Evolutionary conservation across 331 rosid genomes (phyloP).

Genomic region (Cydonia oblonga): DNA sequence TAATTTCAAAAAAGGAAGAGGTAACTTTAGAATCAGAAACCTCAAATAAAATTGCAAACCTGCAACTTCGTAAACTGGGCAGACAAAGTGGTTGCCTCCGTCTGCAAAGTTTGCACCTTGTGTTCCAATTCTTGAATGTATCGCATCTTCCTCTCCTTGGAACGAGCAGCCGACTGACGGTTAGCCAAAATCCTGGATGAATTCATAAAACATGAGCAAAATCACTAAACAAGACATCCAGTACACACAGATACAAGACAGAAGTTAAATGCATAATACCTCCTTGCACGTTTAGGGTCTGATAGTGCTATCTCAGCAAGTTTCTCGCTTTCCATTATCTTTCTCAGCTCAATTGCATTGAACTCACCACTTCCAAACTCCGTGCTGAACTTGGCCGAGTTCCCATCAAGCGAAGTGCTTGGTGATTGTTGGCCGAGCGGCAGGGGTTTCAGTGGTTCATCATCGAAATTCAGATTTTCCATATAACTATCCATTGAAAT

Average conservation of each 20-base stretch:
- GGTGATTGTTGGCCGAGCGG: slow-evolving; percentile 51
- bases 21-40: neutral
- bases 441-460: slow-evolving; percentile 38
- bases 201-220: neutral
- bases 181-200: slow-evolving; percentile 73
- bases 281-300: slow-evolving; percentile 85
- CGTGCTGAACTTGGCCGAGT: slow-evolving; percentile 22
- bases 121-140: slow-evolving; percentile 80
- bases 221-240: neutral
- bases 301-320: slow-evolving; percentile 67
- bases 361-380: slow-evolving; percentile 62
- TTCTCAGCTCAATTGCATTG: slow-evolving; percentile 51
- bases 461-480: slow-evolving; percentile 43
- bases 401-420: slow-evolving; percentile 37
- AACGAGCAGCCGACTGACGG: slow-evolving; percentile 93
- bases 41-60: slow-evolving; percentile 28
- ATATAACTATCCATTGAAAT: slow-evolving; percentile 70
- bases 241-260: neutral
- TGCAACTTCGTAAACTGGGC: slow-evolving; percentile 63
- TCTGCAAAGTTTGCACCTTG: slow-evolving; percentile 81
- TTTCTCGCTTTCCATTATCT: slow-evolving; percentile 64
- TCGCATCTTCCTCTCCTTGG: slow-evolving; percentile 64
- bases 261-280: slow-evolving; percentile 23
- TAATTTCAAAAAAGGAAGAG: neutral
- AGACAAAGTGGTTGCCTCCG: slow-evolving; percentile 76